Evolutionary conservation across 2,329 filamentous ascomycete genomes (phyloP).

Genomic region (Aspergillus sp.): DNA sequence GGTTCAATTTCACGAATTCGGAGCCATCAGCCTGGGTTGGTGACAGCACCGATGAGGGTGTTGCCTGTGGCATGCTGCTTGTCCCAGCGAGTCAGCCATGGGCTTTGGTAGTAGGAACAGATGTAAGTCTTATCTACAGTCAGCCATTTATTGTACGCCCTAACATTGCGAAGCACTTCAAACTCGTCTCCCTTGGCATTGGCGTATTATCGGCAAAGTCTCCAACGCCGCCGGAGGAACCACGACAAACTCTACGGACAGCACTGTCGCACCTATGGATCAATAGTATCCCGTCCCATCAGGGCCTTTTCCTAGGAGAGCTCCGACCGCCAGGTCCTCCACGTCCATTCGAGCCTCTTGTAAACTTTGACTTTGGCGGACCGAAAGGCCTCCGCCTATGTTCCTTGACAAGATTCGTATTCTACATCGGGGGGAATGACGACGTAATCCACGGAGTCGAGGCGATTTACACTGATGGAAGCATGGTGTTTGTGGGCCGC

Average conservation of each 20-base stretch:
- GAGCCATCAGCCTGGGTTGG: conserved; percentile 10
- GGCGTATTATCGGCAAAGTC: neutral
- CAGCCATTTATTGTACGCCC: neutral
- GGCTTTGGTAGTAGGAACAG: conserved; percentile 9
- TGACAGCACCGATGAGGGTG: neutral
- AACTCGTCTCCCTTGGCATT: neutral
- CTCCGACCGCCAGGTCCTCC: neutral
- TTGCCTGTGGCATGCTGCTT: neutral
- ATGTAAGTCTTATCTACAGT: neutral
- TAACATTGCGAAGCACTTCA: neutral
- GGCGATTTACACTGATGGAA: conserved; percentile 3
- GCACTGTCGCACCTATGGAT: neutral
- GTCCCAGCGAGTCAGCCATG: neutral
- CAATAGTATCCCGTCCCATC: neutral
- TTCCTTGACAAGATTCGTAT: conserved; percentile 5
- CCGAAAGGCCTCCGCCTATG: neutral
- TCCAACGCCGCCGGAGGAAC: neutral
- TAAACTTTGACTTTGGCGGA: conserved; percentile 16
- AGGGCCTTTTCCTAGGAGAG: neutral
- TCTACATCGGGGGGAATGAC: conserved; percentile 5
- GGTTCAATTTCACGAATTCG: conserved; percentile 2
- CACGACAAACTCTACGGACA: neutral
- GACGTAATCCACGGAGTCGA: conserved; percentile 9
- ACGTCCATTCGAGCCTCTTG: conserved; percentile 8
- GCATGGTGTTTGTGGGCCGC: conserved; percentile 3